These are phyloP conservation scores for Theileria parva DNA, from an alignment of 169 alveolate genomes.

Conservation along the genomic window DNA sequence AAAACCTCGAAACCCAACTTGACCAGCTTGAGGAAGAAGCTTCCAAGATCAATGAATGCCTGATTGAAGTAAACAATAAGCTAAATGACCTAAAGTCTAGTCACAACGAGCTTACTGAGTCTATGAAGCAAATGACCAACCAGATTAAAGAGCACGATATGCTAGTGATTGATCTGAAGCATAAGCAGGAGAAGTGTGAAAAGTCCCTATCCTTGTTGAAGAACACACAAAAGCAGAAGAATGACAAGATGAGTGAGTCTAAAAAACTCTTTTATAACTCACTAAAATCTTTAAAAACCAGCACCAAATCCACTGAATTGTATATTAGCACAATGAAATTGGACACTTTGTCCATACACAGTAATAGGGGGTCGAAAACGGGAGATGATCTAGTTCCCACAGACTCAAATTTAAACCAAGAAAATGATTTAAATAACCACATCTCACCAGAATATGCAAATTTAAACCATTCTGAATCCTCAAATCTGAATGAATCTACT, in stretches of 20 bases:
- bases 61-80: conserved; percentile 53
- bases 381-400: background rate
- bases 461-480: background rate
- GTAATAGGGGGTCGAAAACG: background rate
- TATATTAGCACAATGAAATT: conserved; percentile 35
- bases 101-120: conserved; percentile 30
- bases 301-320: conserved; percentile 16
- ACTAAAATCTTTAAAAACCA: background rate
- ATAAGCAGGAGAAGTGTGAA: conserved; percentile 31
- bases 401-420: background rate
- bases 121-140: conserved; percentile 12
- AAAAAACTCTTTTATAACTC: conserved; percentile 4
- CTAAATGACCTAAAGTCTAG: conserved; percentile 32
- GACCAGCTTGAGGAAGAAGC: conserved; percentile 73
- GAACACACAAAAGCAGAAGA: conserved; percentile 2
- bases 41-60: conserved; percentile 48
- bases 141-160: conserved; percentile 55
- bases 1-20: conserved; percentile 68
- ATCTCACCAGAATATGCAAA: no score
- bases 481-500: background rate
- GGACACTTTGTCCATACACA: conserved; percentile 11
- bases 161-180: conserved; percentile 46
- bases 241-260: conserved; percentile 23
- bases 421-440: no score
- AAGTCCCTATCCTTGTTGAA: conserved; percentile 16